These are phyloP conservation scores for Solanum megistacrolobum DNA, from an alignment of 257 asterid genomes.

Conservation along the genomic window DNA sequence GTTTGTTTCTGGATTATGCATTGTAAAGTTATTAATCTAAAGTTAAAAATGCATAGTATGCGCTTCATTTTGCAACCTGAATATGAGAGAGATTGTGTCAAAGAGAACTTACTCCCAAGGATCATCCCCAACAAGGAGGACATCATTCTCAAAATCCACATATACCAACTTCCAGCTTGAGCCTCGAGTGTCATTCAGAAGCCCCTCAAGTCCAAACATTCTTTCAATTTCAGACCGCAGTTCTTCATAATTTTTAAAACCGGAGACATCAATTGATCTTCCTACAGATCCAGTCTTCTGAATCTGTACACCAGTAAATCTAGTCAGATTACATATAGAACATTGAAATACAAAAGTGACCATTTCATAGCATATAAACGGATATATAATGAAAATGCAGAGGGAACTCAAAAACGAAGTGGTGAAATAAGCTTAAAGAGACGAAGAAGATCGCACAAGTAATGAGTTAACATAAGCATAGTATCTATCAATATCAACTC, in stretches of 20 bases:
- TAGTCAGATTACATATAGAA: not conserved
- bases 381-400: not conserved
- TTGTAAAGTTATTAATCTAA: not conserved
- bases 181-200: slow-evolving; percentile 58
- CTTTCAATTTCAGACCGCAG: slow-evolving; percentile 71
- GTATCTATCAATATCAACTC: not conserved
- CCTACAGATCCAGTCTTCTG: slow-evolving; percentile 93
- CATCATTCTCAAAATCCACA: slow-evolving; percentile 81
- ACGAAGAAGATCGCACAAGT: not conserved
- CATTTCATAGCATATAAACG: not conserved
- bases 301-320: slow-evolving; percentile 30
- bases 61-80: not conserved
- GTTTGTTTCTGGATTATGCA: not conserved
- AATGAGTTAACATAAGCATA: not conserved
- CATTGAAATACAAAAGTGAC: not conserved
- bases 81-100: not conserved
- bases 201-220: slow-evolving; percentile 83
- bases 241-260: slow-evolving; percentile 62
- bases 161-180: slow-evolving; percentile 95
- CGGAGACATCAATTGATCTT: slow-evolving; percentile 83
- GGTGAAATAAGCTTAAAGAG: not conserved
- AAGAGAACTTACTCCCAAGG: slow-evolving; percentile 83
- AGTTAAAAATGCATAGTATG: not conserved
- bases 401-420: not conserved
- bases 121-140: slow-evolving; percentile 86